Evolutionary conservation across 129 eudicot species (phyloP).

Genomic region (Lonicera japonica): DNA sequence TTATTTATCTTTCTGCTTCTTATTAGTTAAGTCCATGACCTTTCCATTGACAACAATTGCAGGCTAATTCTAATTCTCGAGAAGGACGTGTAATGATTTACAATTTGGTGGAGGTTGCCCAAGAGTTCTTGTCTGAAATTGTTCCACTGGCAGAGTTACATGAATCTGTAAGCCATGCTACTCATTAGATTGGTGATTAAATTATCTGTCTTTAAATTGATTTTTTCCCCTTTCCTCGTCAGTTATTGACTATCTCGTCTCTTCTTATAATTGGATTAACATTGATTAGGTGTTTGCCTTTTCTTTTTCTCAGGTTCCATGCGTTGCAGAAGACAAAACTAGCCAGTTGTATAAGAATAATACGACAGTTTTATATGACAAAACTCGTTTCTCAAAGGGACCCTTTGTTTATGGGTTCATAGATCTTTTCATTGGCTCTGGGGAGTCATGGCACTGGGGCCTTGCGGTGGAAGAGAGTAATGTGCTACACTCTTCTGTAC

Average conservation of each 20-base stretch:
- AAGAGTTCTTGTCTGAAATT: slow-evolving; percentile 94
- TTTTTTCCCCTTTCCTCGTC: background rate
- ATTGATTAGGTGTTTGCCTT: slow-evolving; percentile 5
- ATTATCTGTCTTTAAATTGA: background rate
- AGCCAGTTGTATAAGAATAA: slow-evolving; percentile 32
- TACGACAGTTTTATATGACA: slow-evolving; percentile 31
- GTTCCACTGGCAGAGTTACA: slow-evolving; percentile 42
- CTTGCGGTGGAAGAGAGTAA: slow-evolving; percentile 54
- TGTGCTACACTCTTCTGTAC: slow-evolving; percentile 20
- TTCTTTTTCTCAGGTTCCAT: slow-evolving; percentile 26
- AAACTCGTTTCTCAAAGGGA: slow-evolving; percentile 32
- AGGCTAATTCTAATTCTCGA: slow-evolving; percentile 95
- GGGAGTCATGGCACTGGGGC: slow-evolving; percentile 84
- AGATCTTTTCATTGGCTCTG: slow-evolving; percentile 90
- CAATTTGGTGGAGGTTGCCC: slow-evolving; percentile 97
- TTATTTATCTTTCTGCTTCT: background rate
- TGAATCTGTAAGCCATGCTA: slow-evolving; percentile 29
- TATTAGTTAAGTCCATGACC: background rate
- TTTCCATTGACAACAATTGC: slow-evolving; percentile 9
- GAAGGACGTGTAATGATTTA: slow-evolving; percentile 99
- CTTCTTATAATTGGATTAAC: background rate
- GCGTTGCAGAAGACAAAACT: slow-evolving; percentile 24
- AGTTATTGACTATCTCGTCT: background rate
- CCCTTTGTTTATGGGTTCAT: slow-evolving; percentile 73
- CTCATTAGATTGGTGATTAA: background rate